Evolutionary conservation across 805 yeast species (phyloP), one percentile per base, ranked within the genome.

Genomic region (Geotrichum ghanense): DNA sequence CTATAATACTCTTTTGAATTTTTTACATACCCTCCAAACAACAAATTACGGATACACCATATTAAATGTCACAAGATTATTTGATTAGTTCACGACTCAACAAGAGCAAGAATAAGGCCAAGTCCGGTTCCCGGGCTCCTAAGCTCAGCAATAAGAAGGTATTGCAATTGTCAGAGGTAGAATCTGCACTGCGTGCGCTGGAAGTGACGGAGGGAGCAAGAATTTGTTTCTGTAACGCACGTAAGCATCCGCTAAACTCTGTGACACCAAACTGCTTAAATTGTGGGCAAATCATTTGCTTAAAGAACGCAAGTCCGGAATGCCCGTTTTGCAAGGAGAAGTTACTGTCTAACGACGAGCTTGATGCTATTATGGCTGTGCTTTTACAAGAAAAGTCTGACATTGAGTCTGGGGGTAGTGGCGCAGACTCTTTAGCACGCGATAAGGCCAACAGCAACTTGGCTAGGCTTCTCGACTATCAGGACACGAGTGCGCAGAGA

Each of bases 261-360:
- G 74, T 83, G 52, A 92, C 94, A 2, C 97, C 98, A 1, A 92
- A 92, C 60, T 92, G 99, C 57, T 65, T 92, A 37, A 79, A 83
- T 50, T 92, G 99, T 62, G 99, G 99, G 9, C 85, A 88, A 62
- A 85, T 92, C 39, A 85, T 92, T 2, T 92, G 99, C 67, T 72
- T 74, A 3, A 81, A 80, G 54, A 97, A 92, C 59, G 97, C 97
- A 0, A 67, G 86, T 21, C 92, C 89, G 50, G 92, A 92, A 2
- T 92, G 99, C 58, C 74, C 92, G 1, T 83, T 66, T 51, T 92
- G 98, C 66, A 85, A 87, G 0, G 60, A 71, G 22, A 82, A 78
- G 26, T 64, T 92, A 39, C 68, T 92, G 17, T 71, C 78, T 3
- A 59, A 64, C 9, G 73, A 72, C n/a, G 95, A 89, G 52, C 72